Evolutionary conservation across 2,329 filamentous ascomycete species (phyloP), one percentile per base, ranked within the genome.

Genomic region (Aspergillus fumigatiaffinis): DNA sequence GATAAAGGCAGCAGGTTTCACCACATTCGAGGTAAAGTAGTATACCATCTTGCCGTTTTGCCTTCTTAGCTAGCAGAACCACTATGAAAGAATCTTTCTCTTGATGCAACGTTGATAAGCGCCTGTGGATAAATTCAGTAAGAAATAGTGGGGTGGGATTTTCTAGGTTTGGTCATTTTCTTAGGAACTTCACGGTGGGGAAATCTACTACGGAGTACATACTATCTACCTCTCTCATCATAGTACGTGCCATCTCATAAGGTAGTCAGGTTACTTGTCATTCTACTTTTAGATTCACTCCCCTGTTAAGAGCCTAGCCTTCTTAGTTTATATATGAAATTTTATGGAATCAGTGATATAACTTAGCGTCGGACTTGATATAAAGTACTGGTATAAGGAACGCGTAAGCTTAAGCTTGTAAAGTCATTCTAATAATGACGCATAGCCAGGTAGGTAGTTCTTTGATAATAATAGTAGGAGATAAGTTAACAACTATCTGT

Each of bases 21-120:
- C 91, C 46, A 87, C 86, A 60, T 85, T 93, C 26, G 93, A 97
- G 1, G 87, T 94, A 75, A 94, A 97, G 76, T 97, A 97, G 79
- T 90, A 96, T 50, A 99, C 94, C 94, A 99, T 67, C 32, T 38
- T 63, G 38, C 3, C 9, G 14, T 6, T 38, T n/a, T 35, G 32
- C 32, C 32, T 17, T 38, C 32, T 38, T 38, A 7, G 32, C 32
- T 38, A 38, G 14, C 32, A 17, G 14, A 17, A 38, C 2, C 5
- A 38, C 32, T 7, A 17, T 17, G 12, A 38, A 17, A 38, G 14
- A 17, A 35, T 38, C 5, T 38, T 6, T 14, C 14, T 35, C 32
- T 17, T 38, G 14, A 38, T 38, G 14, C 25, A 26, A 26, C 25
- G 32, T 17, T 7, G 32, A 38, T 38, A 38, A 17, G 32, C 32